Percentiles rank a stretch among this genome's conserved stretches.
Conservation (phyloP, 257 asterid species). For the Solanum ahanhuiri region DNA sequence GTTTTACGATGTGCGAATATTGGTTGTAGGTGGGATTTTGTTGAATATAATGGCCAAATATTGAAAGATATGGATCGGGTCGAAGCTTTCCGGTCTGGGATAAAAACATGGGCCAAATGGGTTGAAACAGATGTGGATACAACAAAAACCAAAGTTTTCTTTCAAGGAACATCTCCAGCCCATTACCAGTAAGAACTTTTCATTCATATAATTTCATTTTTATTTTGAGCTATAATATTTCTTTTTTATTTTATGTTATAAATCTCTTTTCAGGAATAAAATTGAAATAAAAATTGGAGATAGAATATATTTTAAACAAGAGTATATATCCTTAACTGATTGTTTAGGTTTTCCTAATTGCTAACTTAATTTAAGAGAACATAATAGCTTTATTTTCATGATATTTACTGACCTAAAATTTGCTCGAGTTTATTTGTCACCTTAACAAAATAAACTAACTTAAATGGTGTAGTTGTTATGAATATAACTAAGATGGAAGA, state of each 20-base stretch:
- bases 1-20: neutral
- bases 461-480: neutral
- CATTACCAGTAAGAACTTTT: constrained; percentile 48
- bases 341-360: neutral
- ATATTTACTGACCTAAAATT: neutral
- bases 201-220: neutral
- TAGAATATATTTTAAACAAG: neutral
- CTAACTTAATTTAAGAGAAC: neutral
- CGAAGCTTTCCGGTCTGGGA: constrained; percentile 37
- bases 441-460: neutral
- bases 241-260: neutral
- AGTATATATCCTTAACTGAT: neutral
- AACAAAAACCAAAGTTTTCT: constrained; percentile 40
- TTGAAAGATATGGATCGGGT: constrained; percentile 61
- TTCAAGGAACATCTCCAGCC: constrained; percentile 52
- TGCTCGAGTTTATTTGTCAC: neutral
- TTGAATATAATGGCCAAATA: constrained; percentile 23
- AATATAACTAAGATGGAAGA: neutral
- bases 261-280: neutral
- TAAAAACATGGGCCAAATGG: constrained; percentile 59
- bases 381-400: neutral
- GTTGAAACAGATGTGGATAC: constrained; percentile 23
- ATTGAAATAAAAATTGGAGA: neutral
- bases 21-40: constrained; percentile 44
- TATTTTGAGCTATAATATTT: neutral